Percentiles rank a stretch among this genome's conserved stretches.
Evolutionary conservation across 2,329 filamentous ascomycete genomes (phyloP).

Genomic region (Anthostomella pinea): DNA sequence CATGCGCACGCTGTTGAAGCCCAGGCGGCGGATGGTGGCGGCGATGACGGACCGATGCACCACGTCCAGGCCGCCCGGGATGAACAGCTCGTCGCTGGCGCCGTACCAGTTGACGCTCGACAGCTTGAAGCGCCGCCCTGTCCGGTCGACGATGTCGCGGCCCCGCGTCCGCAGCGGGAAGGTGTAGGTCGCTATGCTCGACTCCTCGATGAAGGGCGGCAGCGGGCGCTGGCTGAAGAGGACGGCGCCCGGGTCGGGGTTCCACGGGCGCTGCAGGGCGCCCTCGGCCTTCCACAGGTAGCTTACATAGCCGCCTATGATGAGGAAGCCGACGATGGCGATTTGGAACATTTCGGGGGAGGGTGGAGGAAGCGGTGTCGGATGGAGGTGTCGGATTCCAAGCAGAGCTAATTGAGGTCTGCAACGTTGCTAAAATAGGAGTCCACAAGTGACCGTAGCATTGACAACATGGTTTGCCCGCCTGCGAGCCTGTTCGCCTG

Average conservation of each 20-base stretch:
- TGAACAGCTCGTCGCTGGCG: slow-evolving; percentile 63
- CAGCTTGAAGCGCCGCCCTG: slow-evolving; percentile 58
- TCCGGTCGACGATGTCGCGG: slow-evolving; percentile 57
- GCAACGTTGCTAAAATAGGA: no score
- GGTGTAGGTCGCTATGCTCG: slow-evolving; percentile 45
- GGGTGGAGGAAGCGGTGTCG: background rate
- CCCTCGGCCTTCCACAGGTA: slow-evolving; percentile 46
- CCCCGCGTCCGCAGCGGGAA: slow-evolving; percentile 60
- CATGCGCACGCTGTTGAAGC: slow-evolving; percentile 68
- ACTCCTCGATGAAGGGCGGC: slow-evolving; percentile 40
- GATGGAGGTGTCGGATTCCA: no score
- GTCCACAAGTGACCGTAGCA: no score
- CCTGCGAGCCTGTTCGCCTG: no score
- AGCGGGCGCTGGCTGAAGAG: slow-evolving; percentile 50
- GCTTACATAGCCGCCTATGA: slow-evolving; percentile 39
- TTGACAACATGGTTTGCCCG: no score
- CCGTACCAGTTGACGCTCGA: slow-evolving; percentile 70
- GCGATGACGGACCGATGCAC: slow-evolving; percentile 61
- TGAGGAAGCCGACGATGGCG: slow-evolving; percentile 35
- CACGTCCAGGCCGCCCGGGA: slow-evolving; percentile 61
- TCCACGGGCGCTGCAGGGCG: slow-evolving; percentile 44
- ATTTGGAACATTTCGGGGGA: slow-evolving; percentile 30
- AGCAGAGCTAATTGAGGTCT: background rate
- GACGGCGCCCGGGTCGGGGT: slow-evolving; percentile 44
- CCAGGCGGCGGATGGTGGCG: slow-evolving; percentile 55